Base-by-base conservation (phyloP, 108 stramenopile species). In the Cylindrotheca fusiformis region DNA sequence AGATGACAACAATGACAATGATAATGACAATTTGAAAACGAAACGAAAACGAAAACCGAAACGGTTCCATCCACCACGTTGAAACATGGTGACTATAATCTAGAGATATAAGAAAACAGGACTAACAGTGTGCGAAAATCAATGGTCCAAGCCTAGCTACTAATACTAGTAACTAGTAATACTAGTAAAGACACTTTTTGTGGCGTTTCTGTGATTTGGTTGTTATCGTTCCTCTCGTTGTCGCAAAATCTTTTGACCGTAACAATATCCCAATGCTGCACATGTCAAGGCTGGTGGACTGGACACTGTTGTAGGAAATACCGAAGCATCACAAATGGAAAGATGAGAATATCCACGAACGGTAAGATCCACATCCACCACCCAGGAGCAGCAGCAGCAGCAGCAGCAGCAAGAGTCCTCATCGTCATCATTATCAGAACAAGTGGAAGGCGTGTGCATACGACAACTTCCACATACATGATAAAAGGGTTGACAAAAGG, bases 381-480 rank as follows among this genome's bases (percentile, higher is more conserved):
- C 86, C 44, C 66, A 86, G n/a, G n/a, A n/a, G n/a, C n/a, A n/a
- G n/a, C n/a, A n/a, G n/a, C n/a, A n/a, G n/a, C n/a, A n/a, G n/a
- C n/a, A n/a, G n/a, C n/a, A n/a, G n/a, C n/a, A n/a, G n/a, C n/a
- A n/a, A 26, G 59, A 1, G 0, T 60, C 25, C 17, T 72, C 55
- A 2, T 58, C 53, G 19, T 77, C 22, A n/a, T n/a, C n/a, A 44
- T 55, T 44, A 26, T 62, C 55, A 19, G 10, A 21, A 29, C 32
- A 36, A 12, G 21, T 63, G n/a, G n/a, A n/a, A n/a, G n/a, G n/a
- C 21, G n/a, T 31, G 27, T 32, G 33, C 77, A 88, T 86, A 6
- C 76, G 68, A 70, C 90, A 88, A 51, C 84, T 85, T 48, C 87
- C 83, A 55, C 69, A 82, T 70, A 82, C 88, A 58, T 92, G 90